phyloP scores from a whole-genome alignment of 2,329 filamentous ascomycete species.

The Fusarium globosum region DNA sequence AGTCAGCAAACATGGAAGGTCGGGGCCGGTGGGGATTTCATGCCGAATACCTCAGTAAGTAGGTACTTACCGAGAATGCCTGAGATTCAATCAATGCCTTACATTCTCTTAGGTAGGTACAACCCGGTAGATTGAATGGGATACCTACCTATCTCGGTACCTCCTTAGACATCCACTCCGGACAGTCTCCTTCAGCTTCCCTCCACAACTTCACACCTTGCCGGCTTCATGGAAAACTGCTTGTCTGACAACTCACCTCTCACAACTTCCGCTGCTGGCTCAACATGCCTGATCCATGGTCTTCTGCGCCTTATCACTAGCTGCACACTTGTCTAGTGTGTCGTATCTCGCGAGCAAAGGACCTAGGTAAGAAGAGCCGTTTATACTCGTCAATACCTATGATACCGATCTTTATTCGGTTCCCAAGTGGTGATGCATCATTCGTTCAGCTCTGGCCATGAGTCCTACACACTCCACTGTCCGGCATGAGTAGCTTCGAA shows the following conservation, averaged over 20 bases:
- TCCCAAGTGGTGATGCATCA: slow-evolving; percentile 1
- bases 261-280: neutral
- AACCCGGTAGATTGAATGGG: neutral
- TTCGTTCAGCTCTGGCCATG: slow-evolving; percentile 1
- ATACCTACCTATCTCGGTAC: slow-evolving; percentile 8
- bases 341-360: neutral
- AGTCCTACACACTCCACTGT: slow-evolving; percentile 22
- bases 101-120: neutral
- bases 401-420: slow-evolving; percentile 1
- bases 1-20: slow-evolving; percentile 5
- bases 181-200: neutral
- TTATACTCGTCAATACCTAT: neutral
- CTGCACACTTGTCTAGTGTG: neutral
- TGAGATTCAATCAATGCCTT: neutral
- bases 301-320: neutral
- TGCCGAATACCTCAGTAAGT: neutral
- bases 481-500: slow-evolving; percentile 22
- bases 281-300: slow-evolving; percentile 1
- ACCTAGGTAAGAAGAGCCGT: neutral
- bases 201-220: slow-evolving; percentile 1
- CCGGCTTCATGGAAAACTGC: slow-evolving; percentile 6
- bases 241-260: slow-evolving; percentile 20
- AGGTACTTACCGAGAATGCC: neutral
- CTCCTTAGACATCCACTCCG: neutral
- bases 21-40: slow-evolving; percentile 12